These are phyloP conservation scores for Zasmidium cellare DNA, from an alignment of 2,329 filamentous ascomycete genomes.

Conservation along the genomic window DNA sequence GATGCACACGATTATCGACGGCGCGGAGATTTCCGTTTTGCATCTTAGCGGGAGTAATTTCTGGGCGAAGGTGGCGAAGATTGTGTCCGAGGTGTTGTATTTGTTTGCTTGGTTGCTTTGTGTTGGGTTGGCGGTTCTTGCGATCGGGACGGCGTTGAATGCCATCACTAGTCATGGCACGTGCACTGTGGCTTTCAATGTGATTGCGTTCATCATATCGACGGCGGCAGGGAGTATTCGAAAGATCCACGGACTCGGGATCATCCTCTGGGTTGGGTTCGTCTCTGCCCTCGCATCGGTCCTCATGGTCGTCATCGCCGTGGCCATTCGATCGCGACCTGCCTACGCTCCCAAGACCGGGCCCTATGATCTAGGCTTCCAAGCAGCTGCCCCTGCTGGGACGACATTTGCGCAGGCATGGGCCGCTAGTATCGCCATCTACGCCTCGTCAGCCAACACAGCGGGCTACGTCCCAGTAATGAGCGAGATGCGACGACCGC, in stretches of 20 bases:
- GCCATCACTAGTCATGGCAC: conserved; percentile 16
- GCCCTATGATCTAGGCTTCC: conserved; percentile 11
- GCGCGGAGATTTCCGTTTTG: conserved; percentile 12
- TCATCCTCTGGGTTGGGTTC: conserved; percentile 45
- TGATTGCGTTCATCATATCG: conserved; percentile 11
- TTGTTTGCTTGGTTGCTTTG: conserved; percentile 16
- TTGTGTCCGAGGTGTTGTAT: conserved; percentile 9
- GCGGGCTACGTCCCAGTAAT: conserved; percentile 38
- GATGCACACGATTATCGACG: conserved; percentile 23
- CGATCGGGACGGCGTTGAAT: conserved; percentile 13
- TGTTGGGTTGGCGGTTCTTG: conserved; percentile 12
- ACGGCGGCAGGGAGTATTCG: conserved; percentile 11
- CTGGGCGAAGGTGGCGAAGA: conserved; percentile 4
- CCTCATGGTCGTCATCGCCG: conserved; percentile 37
- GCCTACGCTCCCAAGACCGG: conserved; percentile 14
- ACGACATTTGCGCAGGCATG: conserved; percentile 14
- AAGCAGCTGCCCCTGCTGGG: conserved; percentile 4
- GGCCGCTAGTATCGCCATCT: conserved; percentile 13
- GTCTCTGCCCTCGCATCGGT: conserved; percentile 51
- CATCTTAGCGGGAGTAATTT: conserved; percentile 7
- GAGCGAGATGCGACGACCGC: conserved; percentile 39
- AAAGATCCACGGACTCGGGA: conserved; percentile 16
- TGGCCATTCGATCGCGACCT: conserved; percentile 10
- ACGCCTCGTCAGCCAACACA: conserved; percentile 41
- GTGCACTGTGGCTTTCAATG: conserved; percentile 15